phyloP scores from a whole-genome alignment of 768 basidiomycete species.

The Phanerodontia chrysosporium region DNA sequence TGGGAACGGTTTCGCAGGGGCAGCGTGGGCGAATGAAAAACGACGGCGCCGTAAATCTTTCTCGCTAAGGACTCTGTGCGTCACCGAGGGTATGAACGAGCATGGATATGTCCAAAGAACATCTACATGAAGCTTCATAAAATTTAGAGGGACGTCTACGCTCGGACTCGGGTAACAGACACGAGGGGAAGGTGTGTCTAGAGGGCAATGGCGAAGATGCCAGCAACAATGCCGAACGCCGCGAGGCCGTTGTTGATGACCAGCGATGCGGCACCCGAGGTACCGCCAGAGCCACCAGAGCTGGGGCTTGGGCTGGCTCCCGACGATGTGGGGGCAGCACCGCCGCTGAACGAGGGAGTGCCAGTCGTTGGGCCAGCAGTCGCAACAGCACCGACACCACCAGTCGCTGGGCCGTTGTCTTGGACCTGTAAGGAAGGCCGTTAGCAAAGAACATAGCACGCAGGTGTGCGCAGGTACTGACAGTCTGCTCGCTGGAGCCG shows the following conservation, averaged over 20 bases:
- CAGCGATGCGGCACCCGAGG: constrained; percentile 4
- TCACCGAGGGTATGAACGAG: neutral
- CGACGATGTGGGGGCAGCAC: constrained; percentile 18
- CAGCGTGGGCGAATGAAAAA: neutral
- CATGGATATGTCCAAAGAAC: neutral
- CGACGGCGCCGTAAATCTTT: neutral
- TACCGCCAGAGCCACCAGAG: neutral
- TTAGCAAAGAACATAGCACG: neutral
- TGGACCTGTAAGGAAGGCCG: constrained; percentile 10
- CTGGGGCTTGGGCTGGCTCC: no score
- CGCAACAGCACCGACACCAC: constrained; percentile 21
- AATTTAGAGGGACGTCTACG: neutral
- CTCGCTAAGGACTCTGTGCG: no score
- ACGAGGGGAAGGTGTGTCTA: neutral
- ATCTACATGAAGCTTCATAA: neutral
- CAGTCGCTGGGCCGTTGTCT: constrained; percentile 20
- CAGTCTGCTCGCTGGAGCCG: constrained; percentile 28
- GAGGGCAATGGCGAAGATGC: constrained; percentile 1
- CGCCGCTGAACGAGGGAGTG: constrained; percentile 13
- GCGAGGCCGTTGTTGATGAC: constrained; percentile 3
- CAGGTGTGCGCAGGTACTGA: constrained; percentile 17
- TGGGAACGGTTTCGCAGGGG: neutral
- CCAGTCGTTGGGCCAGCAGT: constrained; percentile 13
- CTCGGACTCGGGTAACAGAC: neutral
- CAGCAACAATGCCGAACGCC: constrained; percentile 6